Base-by-base conservation (phyloP, 2,329 filamentous ascomycete species). In the Torrubiella hemipterigena region DNA sequence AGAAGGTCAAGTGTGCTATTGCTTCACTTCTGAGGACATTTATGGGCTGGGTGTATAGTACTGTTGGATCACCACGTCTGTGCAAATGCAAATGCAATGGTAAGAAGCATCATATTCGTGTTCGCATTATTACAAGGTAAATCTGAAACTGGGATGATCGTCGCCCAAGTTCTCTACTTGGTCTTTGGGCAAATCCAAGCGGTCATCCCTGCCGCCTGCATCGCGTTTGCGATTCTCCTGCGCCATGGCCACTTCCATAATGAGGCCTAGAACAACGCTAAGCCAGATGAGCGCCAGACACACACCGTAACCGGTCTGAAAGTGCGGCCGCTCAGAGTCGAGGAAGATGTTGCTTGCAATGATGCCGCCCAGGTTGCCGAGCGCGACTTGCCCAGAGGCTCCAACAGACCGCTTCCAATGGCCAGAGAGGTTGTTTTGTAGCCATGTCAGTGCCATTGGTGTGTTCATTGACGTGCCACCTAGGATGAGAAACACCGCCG, bases 401-500 rank as follows among this genome's bases (percentile, higher is more conserved):
- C 59, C 56, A 15, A 73, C 53, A 1, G 58, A 55, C 13, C 65
- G 57, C 48, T 73, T 72, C 43, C 69, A 72, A 41, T 69, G 64
- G 2, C 67, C 67, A 4, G 55, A 58, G 42, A 69, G 57, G 34
- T 66, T 65, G 40, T 72, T 70, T 29, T 55, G 60, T 14, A 75
- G 51, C 70, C 71, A 77, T 6, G 59, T 64, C 17, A 75, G 51
- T 2, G 59, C 56, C 25, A 75, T 59, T 2, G 71, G 69, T 37
- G 69, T 65, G 4, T 63, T 61, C 30, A 68, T 65, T 43, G 65
- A 73, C 3, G 63, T 63, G 12, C 71, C 69, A 7, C 55, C 54
- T 3, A 67, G 64, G 42, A 74, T 50, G 20, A 70, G 55, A 45
- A 66, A 73, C 27, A 70, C 49, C 4, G 67, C 67, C 33, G 67